phyloP scores from a whole-genome alignment of 331 rosid genomes.

The Acacia pycnantha region DNA sequence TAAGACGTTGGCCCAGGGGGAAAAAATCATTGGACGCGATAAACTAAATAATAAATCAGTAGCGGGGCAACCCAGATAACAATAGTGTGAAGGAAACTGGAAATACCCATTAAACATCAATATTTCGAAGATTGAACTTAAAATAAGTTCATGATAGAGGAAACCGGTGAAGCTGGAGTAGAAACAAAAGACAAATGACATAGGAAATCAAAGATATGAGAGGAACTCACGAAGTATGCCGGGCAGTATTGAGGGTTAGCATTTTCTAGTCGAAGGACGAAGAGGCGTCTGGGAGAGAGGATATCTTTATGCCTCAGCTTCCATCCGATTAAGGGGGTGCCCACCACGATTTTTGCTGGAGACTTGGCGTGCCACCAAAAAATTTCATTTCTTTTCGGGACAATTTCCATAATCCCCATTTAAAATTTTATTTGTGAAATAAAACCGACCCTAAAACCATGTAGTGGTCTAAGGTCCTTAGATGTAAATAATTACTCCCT shows the following conservation, averaged over 20 bases:
- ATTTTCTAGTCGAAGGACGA: neutral
- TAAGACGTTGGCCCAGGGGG: neutral
- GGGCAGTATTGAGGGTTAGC: slow-evolving; percentile 13
- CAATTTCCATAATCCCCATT: too few species aligned
- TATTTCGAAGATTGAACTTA: neutral
- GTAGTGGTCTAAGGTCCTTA: too few species aligned
- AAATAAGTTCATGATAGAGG: neutral
- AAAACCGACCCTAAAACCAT: too few species aligned
- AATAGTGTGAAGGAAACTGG: neutral
- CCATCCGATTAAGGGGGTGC: neutral
- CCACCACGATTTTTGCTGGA: neutral
- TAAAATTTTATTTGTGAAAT: too few species aligned
- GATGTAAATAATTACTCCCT: too few species aligned
- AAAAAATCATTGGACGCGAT: neutral
- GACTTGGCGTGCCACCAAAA: too few species aligned
- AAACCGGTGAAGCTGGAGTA: neutral
- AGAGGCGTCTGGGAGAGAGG: neutral
- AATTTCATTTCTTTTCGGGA: too few species aligned
- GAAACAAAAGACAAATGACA: neutral
- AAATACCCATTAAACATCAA: neutral
- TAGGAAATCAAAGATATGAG: neutral
- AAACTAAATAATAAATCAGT: neutral
- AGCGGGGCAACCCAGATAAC: neutral
- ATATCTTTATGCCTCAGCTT: neutral
- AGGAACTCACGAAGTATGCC: slow-evolving; percentile 3